Percentiles rank a stretch among this genome's conserved stretches.
Conservation (phyloP, 805 yeast species). For the Ogataea salicorniae region DNA sequence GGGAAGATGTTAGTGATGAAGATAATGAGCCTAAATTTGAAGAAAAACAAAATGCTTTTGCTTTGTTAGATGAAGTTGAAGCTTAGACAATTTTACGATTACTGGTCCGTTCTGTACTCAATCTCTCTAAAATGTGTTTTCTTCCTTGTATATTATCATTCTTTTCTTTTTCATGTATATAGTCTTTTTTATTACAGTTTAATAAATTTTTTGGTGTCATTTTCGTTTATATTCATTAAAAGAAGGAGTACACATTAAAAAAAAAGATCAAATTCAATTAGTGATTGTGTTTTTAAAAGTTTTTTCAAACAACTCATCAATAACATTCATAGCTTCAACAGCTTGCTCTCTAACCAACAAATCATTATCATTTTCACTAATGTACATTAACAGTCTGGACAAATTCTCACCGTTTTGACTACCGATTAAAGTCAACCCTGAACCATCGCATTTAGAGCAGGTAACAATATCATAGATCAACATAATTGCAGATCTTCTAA, state of each 20-base stretch:
- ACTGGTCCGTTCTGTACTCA: no score
- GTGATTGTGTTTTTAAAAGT: slow-evolving; percentile 6
- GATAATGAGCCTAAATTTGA: slow-evolving; percentile 5
- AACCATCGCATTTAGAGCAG: slow-evolving; percentile 33
- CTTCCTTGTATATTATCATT: no score
- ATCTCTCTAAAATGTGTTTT: no score
- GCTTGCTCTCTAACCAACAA: slow-evolving; percentile 59
- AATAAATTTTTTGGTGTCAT: no score
- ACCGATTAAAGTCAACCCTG: slow-evolving; percentile 41
- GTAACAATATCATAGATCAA: slow-evolving; percentile 57
- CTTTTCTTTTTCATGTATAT: no score
- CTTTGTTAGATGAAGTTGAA: slow-evolving; percentile 24
- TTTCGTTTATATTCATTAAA: not conserved
- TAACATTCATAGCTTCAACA: slow-evolving; percentile 27
- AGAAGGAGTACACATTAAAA: not conserved
- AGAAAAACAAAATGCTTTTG: slow-evolving; percentile 21
- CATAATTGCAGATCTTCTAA: slow-evolving; percentile 74
- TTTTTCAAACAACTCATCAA: slow-evolving; percentile 25
- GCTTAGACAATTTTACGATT: slow-evolving; percentile 7
- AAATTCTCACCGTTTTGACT: slow-evolving; percentile 37
- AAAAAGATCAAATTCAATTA: not conserved
- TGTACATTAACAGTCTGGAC: slow-evolving; percentile 38
- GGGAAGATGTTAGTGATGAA: slow-evolving; percentile 20
- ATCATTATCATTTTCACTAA: slow-evolving; percentile 47
- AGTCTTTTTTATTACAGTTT: no score